These are phyloP conservation scores for Pleurotus salmoneostramineus DNA, from an alignment of 768 basidiomycete species.

Conservation along the genomic window DNA sequence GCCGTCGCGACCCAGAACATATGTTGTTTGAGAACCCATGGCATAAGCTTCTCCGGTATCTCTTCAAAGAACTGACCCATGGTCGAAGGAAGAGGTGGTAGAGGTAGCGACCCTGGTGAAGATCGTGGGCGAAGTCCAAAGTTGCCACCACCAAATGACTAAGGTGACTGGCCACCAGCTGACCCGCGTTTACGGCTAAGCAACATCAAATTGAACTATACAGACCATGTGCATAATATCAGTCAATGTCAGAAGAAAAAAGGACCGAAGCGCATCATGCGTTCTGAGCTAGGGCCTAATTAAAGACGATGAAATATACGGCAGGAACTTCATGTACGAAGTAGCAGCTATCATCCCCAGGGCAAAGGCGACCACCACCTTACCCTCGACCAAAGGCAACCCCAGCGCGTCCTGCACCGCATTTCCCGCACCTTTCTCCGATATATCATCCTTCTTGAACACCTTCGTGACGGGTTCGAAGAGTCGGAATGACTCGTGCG, in stretches of 20 bases:
- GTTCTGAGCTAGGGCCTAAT: too few relatives aligned
- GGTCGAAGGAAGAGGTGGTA: background rate
- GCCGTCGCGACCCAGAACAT: conserved; percentile 73
- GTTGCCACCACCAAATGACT: too few relatives aligned
- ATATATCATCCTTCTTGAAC: background rate
- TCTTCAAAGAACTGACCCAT: conserved; percentile 61
- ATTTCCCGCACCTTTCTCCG: background rate
- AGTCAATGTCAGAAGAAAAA: too few relatives aligned
- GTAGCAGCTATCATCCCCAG: conserved; percentile 1
- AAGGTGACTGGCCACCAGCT: too few relatives aligned
- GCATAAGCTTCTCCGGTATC: conserved; percentile 46
- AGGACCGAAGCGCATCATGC: too few relatives aligned
- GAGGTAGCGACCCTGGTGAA: too few relatives aligned
- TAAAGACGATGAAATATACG: background rate
- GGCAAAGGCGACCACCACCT: background rate
- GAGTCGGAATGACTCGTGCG: conserved; percentile 14
- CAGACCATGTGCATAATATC: too few relatives aligned
- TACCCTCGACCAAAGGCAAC: background rate
- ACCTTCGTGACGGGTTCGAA: background rate
- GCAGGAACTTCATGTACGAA: conserved; percentile 1
- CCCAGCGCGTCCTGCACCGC: background rate
- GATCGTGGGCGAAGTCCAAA: too few relatives aligned
- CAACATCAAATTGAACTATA: too few relatives aligned
- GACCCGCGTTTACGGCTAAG: too few relatives aligned
- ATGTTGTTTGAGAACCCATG: conserved; percentile 60